phyloP scores from a whole-genome alignment of 176 grass and related monocot species.

The Lolium multiflorum region DNA sequence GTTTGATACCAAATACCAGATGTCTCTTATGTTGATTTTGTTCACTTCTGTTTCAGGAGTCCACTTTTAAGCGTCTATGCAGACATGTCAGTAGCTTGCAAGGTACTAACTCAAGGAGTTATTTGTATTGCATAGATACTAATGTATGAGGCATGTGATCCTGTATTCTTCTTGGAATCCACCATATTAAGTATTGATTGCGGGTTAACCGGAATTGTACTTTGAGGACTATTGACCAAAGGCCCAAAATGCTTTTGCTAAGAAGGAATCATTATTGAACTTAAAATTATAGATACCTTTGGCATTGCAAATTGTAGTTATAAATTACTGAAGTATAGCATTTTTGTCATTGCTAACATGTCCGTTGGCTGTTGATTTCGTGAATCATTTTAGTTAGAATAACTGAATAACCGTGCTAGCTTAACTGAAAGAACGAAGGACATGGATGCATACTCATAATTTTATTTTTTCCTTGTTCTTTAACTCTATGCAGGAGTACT shows the following conservation, averaged over 20 bases:
- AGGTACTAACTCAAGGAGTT: slow-evolving; percentile 62
- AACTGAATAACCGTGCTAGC: background rate
- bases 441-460: background rate
- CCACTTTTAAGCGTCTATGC: slow-evolving; percentile 96
- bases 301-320: background rate
- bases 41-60: slow-evolving; percentile 78
- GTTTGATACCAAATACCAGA: slow-evolving; percentile 13
- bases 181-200: background rate
- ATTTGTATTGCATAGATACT: slow-evolving; percentile 22
- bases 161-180: background rate
- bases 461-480: slow-evolving; percentile 11
- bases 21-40: slow-evolving; percentile 34
- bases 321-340: background rate
- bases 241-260: background rate
- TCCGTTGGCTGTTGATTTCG: background rate
- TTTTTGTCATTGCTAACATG: slow-evolving; percentile 27
- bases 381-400: background rate
- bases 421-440: background rate
- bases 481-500: slow-evolving; percentile 82
- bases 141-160: slow-evolving; percentile 5
- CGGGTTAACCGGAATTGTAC: background rate
- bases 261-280: slow-evolving; percentile 19
- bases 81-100: slow-evolving; percentile 96
- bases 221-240: slow-evolving; percentile 2
- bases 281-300: background rate